A percentile compares a stretch with the other conserved stretches of the same genome.
Conservation (phyloP, 2,329 filamentous ascomycete genomes). For the Fusarium subtropicale region DNA sequence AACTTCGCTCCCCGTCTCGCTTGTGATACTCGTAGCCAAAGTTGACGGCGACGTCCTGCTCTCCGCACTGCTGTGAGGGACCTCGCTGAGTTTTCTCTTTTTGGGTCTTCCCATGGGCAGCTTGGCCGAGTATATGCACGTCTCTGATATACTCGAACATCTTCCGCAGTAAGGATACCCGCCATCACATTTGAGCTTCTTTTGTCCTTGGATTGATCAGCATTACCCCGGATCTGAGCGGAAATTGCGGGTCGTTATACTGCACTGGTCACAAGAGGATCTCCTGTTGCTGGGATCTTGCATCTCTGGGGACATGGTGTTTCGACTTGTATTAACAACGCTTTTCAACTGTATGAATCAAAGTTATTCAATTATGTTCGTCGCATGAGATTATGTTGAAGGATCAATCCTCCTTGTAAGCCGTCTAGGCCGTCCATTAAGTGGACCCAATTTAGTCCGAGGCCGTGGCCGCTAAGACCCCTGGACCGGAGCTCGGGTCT, state of each 20-base stretch:
- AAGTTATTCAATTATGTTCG: neutral
- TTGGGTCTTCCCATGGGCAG: conserved; percentile 46
- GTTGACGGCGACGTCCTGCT: conserved; percentile 24
- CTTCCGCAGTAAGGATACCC: conserved; percentile 39
- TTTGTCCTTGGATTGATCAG: conserved; percentile 43
- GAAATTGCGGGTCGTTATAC: conserved; percentile 17
- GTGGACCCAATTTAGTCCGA: conserved; percentile 15
- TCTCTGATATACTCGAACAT: conserved; percentile 28
- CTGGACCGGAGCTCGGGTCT: conserved; percentile 48
- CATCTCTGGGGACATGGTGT: conserved; percentile 20
- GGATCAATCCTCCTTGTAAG: conserved; percentile 25
- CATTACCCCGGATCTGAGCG: conserved; percentile 13
- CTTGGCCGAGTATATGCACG: conserved; percentile 41
- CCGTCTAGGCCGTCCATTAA: conserved; percentile 23
- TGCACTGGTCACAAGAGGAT: conserved; percentile 47
- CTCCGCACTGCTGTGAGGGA: conserved; percentile 9
- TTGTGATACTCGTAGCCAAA: conserved; percentile 10
- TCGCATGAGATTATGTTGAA: conserved; percentile 5
- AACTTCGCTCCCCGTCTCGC: conserved; percentile 22
- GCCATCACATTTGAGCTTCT: conserved; percentile 46
- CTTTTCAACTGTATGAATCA: too few relatives aligned
- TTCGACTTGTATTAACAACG: too few relatives aligned
- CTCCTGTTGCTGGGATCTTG: conserved; percentile 38
- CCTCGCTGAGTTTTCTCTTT: conserved; percentile 41
- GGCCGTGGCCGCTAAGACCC: conserved; percentile 3